Percentiles rank a stretch among this genome's conserved stretches.
Conservation (phyloP, 306 rosid genomes). For the Cicer arietinum region DNA sequence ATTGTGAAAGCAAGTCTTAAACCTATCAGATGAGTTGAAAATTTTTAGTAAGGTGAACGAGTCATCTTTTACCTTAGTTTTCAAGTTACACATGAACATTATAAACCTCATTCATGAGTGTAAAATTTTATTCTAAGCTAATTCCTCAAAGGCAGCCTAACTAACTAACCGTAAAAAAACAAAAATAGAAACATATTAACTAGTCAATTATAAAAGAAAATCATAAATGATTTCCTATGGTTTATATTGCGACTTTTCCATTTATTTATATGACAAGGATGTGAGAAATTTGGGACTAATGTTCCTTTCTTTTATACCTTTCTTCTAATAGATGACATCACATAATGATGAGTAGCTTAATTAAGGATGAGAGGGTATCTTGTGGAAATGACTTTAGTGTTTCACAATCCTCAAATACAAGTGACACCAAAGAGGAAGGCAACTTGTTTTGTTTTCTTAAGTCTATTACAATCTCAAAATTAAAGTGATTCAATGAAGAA, state of each 20-base stretch:
- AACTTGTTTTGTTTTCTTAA: not conserved
- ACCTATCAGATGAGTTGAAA: too few relatives aligned
- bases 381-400: not conserved
- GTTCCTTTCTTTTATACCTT: conserved; percentile 11
- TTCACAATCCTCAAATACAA: not conserved
- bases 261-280: not conserved
- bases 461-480: not conserved
- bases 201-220: too few relatives aligned
- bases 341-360: not conserved
- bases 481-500: not conserved
- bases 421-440: not conserved
- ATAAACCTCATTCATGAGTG: too few relatives aligned
- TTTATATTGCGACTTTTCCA: not conserved
- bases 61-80: too few relatives aligned
- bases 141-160: too few relatives aligned
- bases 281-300: conserved; percentile 13
- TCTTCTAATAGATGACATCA: not conserved
- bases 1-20: too few relatives aligned
- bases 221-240: not conserved
- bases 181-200: too few relatives aligned
- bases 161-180: too few relatives aligned
- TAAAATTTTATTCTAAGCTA: too few relatives aligned
- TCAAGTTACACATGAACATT: too few relatives aligned
- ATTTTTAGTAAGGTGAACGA: too few relatives aligned
- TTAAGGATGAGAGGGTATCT: not conserved